These are phyloP conservation scores for Pouteria campechiana DNA, from an alignment of 179 eudicot genomes.

Conservation along the genomic window DNA sequence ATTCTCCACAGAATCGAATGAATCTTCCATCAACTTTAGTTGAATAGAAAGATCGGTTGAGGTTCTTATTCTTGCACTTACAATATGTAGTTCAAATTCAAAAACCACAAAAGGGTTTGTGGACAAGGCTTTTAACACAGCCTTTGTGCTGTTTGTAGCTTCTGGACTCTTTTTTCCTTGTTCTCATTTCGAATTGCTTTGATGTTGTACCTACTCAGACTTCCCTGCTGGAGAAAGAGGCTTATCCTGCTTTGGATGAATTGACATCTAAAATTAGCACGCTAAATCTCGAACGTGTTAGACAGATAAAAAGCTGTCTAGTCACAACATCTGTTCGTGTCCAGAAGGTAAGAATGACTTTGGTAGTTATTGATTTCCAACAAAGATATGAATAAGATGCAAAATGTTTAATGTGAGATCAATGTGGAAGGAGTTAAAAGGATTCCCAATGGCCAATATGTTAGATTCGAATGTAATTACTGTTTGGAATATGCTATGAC, in stretches of 20 bases:
- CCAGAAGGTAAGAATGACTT: conserved; percentile 32
- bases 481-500: too few relatives aligned
- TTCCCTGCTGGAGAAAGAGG: conserved; percentile 40
- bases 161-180: neutral
- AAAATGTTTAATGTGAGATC: too few relatives aligned
- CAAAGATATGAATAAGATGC: neutral
- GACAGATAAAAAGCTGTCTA: conserved; percentile 53
- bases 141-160: neutral
- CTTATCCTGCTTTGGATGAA: conserved; percentile 53
- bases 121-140: neutral
- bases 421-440: too few relatives aligned
- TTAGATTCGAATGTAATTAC: too few relatives aligned
- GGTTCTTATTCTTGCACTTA: neutral
- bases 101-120: neutral
- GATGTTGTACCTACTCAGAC: conserved; percentile 15
- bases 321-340: conserved; percentile 56
- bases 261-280: conserved; percentile 50
- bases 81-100: neutral
- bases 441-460: too few relatives aligned
- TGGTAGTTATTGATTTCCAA: neutral
- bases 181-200: neutral
- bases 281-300: conserved; percentile 49
- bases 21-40: too few relatives aligned
- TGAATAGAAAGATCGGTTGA: too few relatives aligned
- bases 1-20: too few relatives aligned